Conservation (phyloP, 768 basidiomycete species). For the Rhodotorula paludigena region DNA sequence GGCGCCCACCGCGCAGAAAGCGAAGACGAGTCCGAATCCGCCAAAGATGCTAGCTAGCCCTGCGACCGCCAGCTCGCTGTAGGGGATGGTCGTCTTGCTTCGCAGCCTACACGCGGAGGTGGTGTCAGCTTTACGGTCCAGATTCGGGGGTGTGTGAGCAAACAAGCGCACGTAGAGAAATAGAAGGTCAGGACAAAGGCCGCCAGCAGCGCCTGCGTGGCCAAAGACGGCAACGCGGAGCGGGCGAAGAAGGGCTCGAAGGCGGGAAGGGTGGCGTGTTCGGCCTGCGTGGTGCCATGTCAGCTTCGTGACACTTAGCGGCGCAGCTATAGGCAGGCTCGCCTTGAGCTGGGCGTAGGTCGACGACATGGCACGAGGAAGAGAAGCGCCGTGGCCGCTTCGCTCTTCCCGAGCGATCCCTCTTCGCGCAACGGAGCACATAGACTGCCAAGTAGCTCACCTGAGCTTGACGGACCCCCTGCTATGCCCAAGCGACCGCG, state of each 20-base stretch:
- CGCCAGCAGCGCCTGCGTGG: not conserved
- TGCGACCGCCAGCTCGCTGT: constrained; percentile 66
- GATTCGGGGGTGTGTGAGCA: not conserved
- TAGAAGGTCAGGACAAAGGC: constrained; percentile 18
- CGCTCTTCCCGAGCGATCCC: too few species aligned
- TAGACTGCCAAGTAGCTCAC: too few species aligned
- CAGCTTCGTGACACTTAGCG: too few species aligned
- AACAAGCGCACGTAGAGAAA: constrained; percentile 12
- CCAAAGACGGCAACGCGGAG: constrained; percentile 1
- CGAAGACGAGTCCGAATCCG: constrained; percentile 81
- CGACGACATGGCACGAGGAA: not conserved
- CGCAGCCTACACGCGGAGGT: constrained; percentile 57
- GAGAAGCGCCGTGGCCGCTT: too few species aligned
- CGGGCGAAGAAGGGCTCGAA: constrained; percentile 5
- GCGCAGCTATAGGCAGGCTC: too few species aligned
- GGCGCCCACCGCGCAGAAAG: constrained; percentile 80
- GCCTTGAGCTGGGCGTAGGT: not conserved
- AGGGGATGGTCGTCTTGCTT: constrained; percentile 60
- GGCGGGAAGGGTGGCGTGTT: constrained; percentile 7
- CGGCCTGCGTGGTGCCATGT: not conserved
- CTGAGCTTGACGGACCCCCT: not conserved
- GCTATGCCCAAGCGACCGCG: not conserved
- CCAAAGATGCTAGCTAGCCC: constrained; percentile 69
- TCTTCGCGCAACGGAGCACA: too few species aligned
- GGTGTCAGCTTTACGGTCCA: too few species aligned